Evolutionary conservation across 1,284 basidiomycete species (phyloP).

Genomic region (Ganoderma leucocontextum): DNA sequence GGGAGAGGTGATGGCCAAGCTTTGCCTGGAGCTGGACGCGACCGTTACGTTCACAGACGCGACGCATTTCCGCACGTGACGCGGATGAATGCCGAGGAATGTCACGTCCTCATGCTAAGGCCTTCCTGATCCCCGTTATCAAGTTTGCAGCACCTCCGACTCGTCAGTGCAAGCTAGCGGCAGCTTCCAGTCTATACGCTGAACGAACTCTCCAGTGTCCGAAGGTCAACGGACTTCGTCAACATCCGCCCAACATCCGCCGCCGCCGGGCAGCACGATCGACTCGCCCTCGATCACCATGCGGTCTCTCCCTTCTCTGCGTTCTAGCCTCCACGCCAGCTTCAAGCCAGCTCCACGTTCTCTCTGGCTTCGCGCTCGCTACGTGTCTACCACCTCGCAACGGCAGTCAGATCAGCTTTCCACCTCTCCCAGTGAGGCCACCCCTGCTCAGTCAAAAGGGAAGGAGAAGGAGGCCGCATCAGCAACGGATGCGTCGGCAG

Average conservation of each 20-base stretch:
- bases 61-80: background rate
- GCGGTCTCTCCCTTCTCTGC: constrained; percentile 7
- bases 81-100: background rate
- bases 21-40: background rate
- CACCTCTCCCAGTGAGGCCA: background rate
- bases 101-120: background rate
- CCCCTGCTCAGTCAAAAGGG: constrained; percentile 21
- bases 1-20: background rate
- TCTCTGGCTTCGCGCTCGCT: constrained; percentile 6
- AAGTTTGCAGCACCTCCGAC: background rate
- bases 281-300: constrained; percentile 6
- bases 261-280: background rate
- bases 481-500: constrained; percentile 1
- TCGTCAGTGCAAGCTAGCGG: background rate
- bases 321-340: background rate
- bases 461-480: constrained; percentile 28
- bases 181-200: background rate
- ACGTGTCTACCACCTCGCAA: constrained; percentile 19
- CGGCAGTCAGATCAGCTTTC: constrained; percentile 19
- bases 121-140: background rate
- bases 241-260: too few relatives aligned
- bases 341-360: background rate
- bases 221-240: background rate
- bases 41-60: background rate
- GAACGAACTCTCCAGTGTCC: background rate